A percentile compares a stretch with the other conserved stretches of the same genome.
phyloP scores from a whole-genome alignment of 805 yeast species.

The Priceomyces melissophilus region DNA sequence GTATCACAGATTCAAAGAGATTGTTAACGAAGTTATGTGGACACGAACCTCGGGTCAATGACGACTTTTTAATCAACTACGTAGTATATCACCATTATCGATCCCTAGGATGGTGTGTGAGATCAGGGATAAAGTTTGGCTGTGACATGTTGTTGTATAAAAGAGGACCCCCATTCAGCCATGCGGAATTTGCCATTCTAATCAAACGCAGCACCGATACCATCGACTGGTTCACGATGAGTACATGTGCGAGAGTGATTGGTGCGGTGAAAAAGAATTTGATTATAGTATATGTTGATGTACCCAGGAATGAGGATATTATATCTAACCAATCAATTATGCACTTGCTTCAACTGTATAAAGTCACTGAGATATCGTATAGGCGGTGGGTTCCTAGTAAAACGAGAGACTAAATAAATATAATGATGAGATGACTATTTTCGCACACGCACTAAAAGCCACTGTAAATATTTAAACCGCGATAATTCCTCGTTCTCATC shows the following conservation, averaged over 20 bases:
- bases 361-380: conserved; percentile 63
- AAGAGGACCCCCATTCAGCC: conserved; percentile 93
- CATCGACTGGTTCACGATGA: conserved; percentile 47
- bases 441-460: conserved; percentile 2
- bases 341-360: conserved; percentile 40
- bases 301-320: conserved; percentile 41
- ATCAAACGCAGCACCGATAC: conserved; percentile 34
- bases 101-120: conserved; percentile 90
- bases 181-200: conserved; percentile 81
- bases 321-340: conserved; percentile 14
- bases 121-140: conserved; percentile 90
- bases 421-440: neutral
- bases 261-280: conserved; percentile 83
- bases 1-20: conserved; percentile 12
- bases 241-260: conserved; percentile 73
- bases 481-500: conserved; percentile 6
- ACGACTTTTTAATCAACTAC: conserved; percentile 51
- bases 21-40: conserved; percentile 24
- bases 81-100: conserved; percentile 83
- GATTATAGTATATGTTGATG: conserved; percentile 63
- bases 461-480: conserved; percentile 7
- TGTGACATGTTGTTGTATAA: conserved; percentile 79
- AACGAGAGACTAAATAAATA: conserved; percentile 58
- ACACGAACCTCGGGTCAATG: conserved; percentile 17
- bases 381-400: conserved; percentile 84